Conservation (phyloP, 306 rosid species). For the Prunus mira region DNA sequence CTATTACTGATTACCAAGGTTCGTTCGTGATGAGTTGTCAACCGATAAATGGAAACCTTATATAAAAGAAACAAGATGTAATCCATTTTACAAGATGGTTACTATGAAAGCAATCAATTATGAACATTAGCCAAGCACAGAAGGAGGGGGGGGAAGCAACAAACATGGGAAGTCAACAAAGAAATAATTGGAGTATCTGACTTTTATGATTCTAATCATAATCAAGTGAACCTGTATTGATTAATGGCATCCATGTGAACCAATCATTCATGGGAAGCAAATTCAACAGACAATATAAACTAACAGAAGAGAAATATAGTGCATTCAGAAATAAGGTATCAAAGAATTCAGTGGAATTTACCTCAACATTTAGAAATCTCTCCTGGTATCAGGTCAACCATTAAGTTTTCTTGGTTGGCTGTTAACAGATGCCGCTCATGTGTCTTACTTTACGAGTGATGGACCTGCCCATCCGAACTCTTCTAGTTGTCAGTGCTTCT, state of each 20-base stretch:
- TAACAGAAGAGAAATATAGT: background rate
- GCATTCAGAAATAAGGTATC: background rate
- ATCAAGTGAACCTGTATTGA: background rate
- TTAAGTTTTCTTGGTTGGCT: background rate
- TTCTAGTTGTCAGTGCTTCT: constrained; percentile 74
- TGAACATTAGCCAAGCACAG: background rate
- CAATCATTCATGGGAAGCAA: background rate
- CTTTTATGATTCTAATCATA: background rate
- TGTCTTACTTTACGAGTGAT: constrained; percentile 75
- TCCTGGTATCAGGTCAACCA: background rate
- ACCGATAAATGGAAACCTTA: too few species aligned
- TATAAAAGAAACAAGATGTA: background rate
- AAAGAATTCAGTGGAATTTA: background rate
- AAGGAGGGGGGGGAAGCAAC: too few species aligned
- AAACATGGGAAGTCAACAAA: too few species aligned
- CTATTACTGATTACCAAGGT: background rate
- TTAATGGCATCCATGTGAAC: background rate
- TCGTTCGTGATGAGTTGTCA: too few species aligned
- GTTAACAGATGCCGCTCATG: constrained; percentile 39
- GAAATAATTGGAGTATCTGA: too few species aligned
- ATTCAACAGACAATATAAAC: background rate
- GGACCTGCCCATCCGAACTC: constrained; percentile 94
- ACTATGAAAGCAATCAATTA: background rate
- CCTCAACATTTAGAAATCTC: constrained; percentile 7
- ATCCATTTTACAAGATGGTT: background rate